phyloP scores from a whole-genome alignment of 1,284 basidiomycete species.

The Rhizoctonia solani region DNA sequence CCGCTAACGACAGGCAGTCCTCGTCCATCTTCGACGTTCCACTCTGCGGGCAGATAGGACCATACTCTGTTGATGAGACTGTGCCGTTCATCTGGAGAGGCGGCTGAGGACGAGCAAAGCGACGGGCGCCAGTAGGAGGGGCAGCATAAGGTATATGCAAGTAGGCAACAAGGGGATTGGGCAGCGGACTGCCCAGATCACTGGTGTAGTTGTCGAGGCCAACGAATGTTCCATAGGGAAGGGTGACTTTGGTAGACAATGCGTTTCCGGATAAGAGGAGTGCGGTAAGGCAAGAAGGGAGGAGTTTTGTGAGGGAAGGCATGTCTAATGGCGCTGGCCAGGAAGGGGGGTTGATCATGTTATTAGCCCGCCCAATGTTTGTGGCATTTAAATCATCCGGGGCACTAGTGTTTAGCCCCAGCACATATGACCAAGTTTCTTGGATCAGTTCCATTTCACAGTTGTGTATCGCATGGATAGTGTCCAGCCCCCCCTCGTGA shows the following conservation, averaged over 20 bases:
- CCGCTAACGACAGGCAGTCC: conserved; percentile 12
- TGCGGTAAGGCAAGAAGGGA: not conserved
- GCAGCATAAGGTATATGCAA: conserved; percentile 35
- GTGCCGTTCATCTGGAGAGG: not conserved
- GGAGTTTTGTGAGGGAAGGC: not conserved
- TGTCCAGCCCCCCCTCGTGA: too few species aligned
- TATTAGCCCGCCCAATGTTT: too few species aligned
- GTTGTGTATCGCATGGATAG: too few species aligned
- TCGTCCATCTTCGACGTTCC: conserved; percentile 22
- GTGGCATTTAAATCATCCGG: too few species aligned
- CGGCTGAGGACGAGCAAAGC: conserved; percentile 12
- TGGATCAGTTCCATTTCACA: too few species aligned
- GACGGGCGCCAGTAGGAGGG: conserved; percentile 26
- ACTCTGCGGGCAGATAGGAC: conserved; percentile 8
- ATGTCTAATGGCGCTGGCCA: not conserved
- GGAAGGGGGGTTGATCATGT: too few species aligned
- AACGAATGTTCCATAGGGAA: conserved; percentile 19
- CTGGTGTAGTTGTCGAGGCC: conserved; percentile 18
- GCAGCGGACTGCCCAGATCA: not conserved
- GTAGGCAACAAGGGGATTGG: conserved; percentile 12
- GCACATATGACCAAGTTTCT: too few species aligned
- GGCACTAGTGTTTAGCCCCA: too few species aligned
- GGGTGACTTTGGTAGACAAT: not conserved
- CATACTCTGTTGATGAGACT: conserved; percentile 2
- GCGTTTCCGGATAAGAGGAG: not conserved